Evolutionary conservation across 148 eudicot species (phyloP), one percentile per base, ranked within the genome.

Genomic region (Gaultheria prostrata): DNA sequence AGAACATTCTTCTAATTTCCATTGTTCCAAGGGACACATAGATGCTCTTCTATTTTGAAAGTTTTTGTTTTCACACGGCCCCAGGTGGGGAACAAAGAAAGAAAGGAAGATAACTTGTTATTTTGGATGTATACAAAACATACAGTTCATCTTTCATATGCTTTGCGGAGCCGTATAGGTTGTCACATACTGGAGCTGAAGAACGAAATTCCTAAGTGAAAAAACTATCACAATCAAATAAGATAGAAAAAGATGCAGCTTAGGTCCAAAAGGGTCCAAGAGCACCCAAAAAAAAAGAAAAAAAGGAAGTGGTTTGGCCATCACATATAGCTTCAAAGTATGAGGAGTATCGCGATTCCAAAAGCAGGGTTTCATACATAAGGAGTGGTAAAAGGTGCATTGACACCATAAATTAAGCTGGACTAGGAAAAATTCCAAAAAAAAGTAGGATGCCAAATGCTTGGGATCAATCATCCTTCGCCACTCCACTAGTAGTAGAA

Each of bases 251-350:
- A 35, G 17, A 4, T 46, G 49, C 59, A 49, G 79, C 32, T 24
- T 24, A 48, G 57, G 59, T 49, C 57, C 2, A 76, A 70, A 75
- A 39, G 32, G 78, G 78, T 75, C 32, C 54, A n/a, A 75, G 51
- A 70, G 75, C 8, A 11, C n/a, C n/a, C n/a, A n/a, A n/a, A n/a
- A n/a, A n/a, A n/a, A n/a, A n/a, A n/a, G n/a, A 18, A 14, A 15
- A 14, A 70, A 17, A 33, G 17, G 28, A 70, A 18, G 28, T 35
- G 28, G 45, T 32, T 17, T 32, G 18, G 9, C 12, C 71, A 65
- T 65, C 32, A 65, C 20, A 13, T 30, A 32, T 12, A 30, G 74
- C 43, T 70, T 70, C 6, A 30, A 30, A 67, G 33, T 26, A 9
- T 67, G n/a, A n/a, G 71, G 39, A 71, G n/a, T 18, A 8, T 14